Evolutionary conservation across 306 rosid species (phyloP).

Genomic region (Acmispon strigosus): DNA sequence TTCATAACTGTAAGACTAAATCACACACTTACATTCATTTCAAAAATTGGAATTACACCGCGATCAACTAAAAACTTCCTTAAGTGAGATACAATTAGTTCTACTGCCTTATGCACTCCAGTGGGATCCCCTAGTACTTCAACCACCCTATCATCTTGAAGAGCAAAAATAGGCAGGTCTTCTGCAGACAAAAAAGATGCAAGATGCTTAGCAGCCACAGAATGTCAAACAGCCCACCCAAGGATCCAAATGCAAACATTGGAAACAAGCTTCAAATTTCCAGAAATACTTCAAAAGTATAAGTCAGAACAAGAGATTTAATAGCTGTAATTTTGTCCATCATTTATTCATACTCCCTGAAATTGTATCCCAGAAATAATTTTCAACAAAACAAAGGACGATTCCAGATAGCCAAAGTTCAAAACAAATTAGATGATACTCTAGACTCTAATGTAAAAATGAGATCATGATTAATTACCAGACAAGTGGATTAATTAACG

Average conservation of each 20-base stretch:
- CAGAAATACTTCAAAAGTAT: background rate
- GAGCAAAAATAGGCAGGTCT: slow-evolving; percentile 87
- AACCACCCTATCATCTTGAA: slow-evolving; percentile 94
- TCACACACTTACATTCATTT: slow-evolving; percentile 62
- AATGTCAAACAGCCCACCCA: slow-evolving; percentile 6
- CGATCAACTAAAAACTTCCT: slow-evolving; percentile 95
- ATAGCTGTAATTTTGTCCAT: background rate
- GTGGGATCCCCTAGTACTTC: slow-evolving; percentile 83
- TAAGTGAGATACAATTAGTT: slow-evolving; percentile 84
- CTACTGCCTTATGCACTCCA: slow-evolving; percentile 86
- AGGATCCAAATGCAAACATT: slow-evolving; percentile 9
- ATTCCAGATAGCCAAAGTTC: background rate
- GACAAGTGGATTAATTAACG: background rate
- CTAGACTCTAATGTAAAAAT: background rate
- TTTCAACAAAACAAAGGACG: background rate
- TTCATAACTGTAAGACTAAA: background rate
- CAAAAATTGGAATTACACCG: slow-evolving; percentile 74
- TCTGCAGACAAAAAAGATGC: slow-evolving; percentile 47
- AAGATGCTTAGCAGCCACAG: slow-evolving; percentile 20
- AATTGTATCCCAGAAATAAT: background rate
- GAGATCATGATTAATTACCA: slow-evolving; percentile 8
- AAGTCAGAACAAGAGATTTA: slow-evolving; percentile 8
- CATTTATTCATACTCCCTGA: background rate
- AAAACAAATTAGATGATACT: background rate
- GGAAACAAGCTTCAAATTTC: background rate